Base-by-base conservation (phyloP, 768 basidiomycete species). In the Cubamyces sp. region DNA sequence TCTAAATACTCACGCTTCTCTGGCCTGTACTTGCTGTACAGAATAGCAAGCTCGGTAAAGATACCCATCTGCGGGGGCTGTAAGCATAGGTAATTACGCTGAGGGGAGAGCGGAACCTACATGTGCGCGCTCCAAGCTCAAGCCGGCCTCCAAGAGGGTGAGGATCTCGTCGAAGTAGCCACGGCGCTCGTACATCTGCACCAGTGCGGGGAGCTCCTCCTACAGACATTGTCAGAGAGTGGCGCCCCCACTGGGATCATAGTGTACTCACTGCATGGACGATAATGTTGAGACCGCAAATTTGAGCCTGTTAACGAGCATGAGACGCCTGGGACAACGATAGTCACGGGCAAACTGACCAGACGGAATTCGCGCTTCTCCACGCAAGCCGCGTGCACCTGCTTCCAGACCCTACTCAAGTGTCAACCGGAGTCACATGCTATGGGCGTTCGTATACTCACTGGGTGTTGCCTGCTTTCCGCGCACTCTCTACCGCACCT, bases 381-480 rank as follows among this genome's bases (percentile, higher is more conserved):
- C 60, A 99, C 89, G 77, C 97, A 99, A 42, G 97, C 97, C 23
- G 94, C 91, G 68, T 98, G 96, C 53, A 99, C 97, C 74, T 98
- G 97, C 77, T 98, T 98, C 97, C 97, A 99, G n/a, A 98, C 97
- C 78, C 92, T 94, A 57, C 0, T 26, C 25, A 47, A 25, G 23
- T 26, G 15, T 50, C 23, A 18, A 28, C 6, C 16, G 18, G 5
- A 26, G 2, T 37, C 0, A 15, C 7, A 48, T 9, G 6, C 3
- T 3, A 45, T 6, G 9, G 23, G 11, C 23, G 1, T 47, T 5
- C 23, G 26, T 21, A 25, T 61, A 79, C 89, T 69, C 66, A 94
- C 93, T 98, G 96, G 5, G 97, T 99, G 71, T 98, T 98, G 12
- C 97, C 97, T 15, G 97, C 97, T 74, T 99, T 99, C 57, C 97